Base-by-base conservation (phyloP, 1,284 basidiomycete genomes). In the Meripilus lineatus region DNA sequence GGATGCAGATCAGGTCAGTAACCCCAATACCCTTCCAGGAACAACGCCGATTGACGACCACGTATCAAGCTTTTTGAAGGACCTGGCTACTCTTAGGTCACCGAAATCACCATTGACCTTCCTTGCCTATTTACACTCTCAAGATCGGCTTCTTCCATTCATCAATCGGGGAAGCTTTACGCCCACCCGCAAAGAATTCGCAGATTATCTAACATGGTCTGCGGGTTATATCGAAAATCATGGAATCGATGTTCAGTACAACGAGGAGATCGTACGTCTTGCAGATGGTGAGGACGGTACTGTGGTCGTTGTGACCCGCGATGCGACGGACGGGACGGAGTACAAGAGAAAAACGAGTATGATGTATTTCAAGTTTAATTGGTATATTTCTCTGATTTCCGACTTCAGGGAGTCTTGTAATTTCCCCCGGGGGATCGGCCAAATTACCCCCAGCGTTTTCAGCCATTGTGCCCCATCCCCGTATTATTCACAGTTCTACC, bases 61-160 rank as follows among this genome's bases (percentile, higher is more conserved):
- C n/a, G n/a, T 30, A 30, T 25, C 38, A 44, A 78, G 70, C 60
- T 79, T 77, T 54, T 67, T 81, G 52, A 81, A 81, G 55, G 78
- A 81, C 55, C 65, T 80, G 2, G 78, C 74, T 2, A 81, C 77
- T 1, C 61, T 81, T 17, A 68, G 79, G 26, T 73, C 71, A 45
- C 78, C 78, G 10, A 62, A 67, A 43, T 79, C 77, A 10, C 68
- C 70, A n/a, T 69, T 76, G 52, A 77, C 77, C 13, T 81, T 81
- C 63, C 55, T 80, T 36, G 64, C 70, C 26, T 80, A 81, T 58
- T 64, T 81, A 34, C 73, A 78, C 47, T 69, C 68, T 38, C 67
- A 77, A 46, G 65, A 66, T 38, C 70, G 79, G 40, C 66, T 80
- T 32, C 50, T 72, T 18, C 62, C 68, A 28, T 81, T 67, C 55